A percentile compares a stretch with the other conserved stretches of the same genome.
These are phyloP conservation scores for Rheum nobile DNA, from an alignment of 148 eudicot genomes.

Conservation along the genomic window DNA sequence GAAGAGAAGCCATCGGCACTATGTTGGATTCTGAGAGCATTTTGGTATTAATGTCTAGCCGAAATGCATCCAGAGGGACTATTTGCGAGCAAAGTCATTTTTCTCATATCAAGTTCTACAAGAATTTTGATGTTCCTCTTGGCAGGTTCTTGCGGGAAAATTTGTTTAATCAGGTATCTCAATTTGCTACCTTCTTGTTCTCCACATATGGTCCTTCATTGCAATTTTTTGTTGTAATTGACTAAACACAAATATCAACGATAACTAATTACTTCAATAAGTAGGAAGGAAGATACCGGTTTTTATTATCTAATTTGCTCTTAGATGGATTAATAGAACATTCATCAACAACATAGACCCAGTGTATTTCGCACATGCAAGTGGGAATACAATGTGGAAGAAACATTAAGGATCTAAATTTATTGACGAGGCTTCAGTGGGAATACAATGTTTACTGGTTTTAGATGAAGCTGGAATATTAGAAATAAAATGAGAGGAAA, in stretches of 20 bases:
- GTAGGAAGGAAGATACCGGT: neutral
- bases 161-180: constrained; percentile 70
- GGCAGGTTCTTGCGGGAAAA: constrained; percentile 74
- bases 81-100: constrained; percentile 85
- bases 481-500: neutral
- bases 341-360: no score
- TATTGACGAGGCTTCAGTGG: no score
- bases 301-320: neutral
- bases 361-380: no score
- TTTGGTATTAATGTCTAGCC: constrained; percentile 74
- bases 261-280: neutral
- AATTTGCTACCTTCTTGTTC: neutral
- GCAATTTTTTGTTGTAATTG: neutral
- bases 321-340: neutral
- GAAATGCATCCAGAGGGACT: constrained; percentile 61
- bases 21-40: constrained; percentile 87
- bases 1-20: constrained; percentile 40
- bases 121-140: constrained; percentile 79
- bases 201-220: neutral
- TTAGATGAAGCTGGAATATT: neutral
- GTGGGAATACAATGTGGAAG: neutral
- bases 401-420: no score
- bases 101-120: constrained; percentile 86
- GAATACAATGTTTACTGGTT: neutral
- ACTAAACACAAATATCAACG: neutral